Conservation (phyloP, 768 basidiomycete species). For the Auriscalpium vulgare region DNA sequence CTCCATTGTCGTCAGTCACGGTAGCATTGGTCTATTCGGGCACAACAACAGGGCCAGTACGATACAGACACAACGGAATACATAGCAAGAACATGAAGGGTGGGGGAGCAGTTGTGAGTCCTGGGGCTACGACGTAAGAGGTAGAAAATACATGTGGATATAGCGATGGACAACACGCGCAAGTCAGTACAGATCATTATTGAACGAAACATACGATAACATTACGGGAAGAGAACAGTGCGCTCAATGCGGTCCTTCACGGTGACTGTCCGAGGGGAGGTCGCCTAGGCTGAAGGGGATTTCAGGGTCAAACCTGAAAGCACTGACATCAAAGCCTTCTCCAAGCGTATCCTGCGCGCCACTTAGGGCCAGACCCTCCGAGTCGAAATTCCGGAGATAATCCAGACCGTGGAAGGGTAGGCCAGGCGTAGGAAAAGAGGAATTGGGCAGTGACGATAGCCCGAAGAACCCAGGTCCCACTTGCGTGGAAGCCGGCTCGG, state of each 20-base stretch:
- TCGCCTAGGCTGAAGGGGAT: constrained; percentile 56
- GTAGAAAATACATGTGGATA: not conserved
- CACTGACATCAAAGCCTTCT: constrained; percentile 62
- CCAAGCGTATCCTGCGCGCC: constrained; percentile 37
- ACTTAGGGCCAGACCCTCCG: constrained; percentile 27
- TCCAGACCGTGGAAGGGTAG: constrained; percentile 83
- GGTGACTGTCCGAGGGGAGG: constrained; percentile 6
- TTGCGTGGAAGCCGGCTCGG: constrained; percentile 1
- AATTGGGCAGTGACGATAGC: constrained; percentile 39
- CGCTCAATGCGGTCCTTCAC: not conserved
- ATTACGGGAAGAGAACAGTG: not conserved
- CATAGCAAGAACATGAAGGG: not conserved
- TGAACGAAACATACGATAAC: no score
- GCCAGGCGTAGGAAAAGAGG: constrained; percentile 63
- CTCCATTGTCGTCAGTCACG: no score
- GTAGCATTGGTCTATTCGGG: not conserved
- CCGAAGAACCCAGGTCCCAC: constrained; percentile 25
- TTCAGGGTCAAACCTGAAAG: constrained; percentile 73
- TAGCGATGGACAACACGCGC: not conserved
- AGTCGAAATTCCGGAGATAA: constrained; percentile 71
- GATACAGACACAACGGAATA: not conserved
- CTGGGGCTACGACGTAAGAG: no score
- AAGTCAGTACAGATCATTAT: not conserved
- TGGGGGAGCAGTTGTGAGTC: not conserved
- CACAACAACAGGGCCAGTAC: not conserved